Percentiles rank a stretch among this genome's conserved stretches.
Conservation (phyloP, 257 asterid genomes). For the Cordia subcordata region DNA sequence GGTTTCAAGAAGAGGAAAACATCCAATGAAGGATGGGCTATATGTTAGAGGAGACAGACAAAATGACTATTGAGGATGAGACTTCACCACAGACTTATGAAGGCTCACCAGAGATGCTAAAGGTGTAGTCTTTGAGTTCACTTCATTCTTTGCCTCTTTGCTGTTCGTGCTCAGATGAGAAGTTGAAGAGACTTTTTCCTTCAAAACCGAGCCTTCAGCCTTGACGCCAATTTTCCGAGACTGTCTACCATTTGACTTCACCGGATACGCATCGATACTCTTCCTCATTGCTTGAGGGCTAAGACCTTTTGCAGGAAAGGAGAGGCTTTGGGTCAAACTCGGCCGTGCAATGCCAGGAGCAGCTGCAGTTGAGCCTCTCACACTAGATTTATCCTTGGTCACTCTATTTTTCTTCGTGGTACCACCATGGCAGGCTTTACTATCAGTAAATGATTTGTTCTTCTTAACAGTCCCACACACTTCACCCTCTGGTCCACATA, state of each 20-base stretch:
- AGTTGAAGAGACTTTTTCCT: slow-evolving; percentile 19
- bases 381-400: slow-evolving; percentile 31
- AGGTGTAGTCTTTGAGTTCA: slow-evolving; percentile 18
- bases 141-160: slow-evolving; percentile 11
- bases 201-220: slow-evolving; percentile 32
- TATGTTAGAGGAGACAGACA: neutral
- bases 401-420: slow-evolving; percentile 31
- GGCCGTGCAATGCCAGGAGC: slow-evolving; percentile 35
- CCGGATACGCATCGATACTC: slow-evolving; percentile 48
- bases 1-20: slow-evolving; percentile 7
- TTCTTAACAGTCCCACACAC: slow-evolving; percentile 26
- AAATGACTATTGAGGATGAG: neutral
- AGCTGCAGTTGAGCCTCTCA: slow-evolving; percentile 38
- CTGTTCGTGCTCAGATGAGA: slow-evolving; percentile 14
- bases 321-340: slow-evolving; percentile 52
- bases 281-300: slow-evolving; percentile 47
- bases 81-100: slow-evolving; percentile 36
- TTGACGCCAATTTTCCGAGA: slow-evolving; percentile 29
- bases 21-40: neutral
- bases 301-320: slow-evolving; percentile 50
- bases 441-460: slow-evolving; percentile 19
- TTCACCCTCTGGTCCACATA: slow-evolving; percentile 21
- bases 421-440: slow-evolving; percentile 8
- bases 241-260: slow-evolving; percentile 35
- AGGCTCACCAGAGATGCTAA: slow-evolving; percentile 35